Evolutionary conservation across 75 land plant species (phyloP), one percentile per base, ranked within the genome.

Genomic region (Cupressus sempervirens): DNA sequence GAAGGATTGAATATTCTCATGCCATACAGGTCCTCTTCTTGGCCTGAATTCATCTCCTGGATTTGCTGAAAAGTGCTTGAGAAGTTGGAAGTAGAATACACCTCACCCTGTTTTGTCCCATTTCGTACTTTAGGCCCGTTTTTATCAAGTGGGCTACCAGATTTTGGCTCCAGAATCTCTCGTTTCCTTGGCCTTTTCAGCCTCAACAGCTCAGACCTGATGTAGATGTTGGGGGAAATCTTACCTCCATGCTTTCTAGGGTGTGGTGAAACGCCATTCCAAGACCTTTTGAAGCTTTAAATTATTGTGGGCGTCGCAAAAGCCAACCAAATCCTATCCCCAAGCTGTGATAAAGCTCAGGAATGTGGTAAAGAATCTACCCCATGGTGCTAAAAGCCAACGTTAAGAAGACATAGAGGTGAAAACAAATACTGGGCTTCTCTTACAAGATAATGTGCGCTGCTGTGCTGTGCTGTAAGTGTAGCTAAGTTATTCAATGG

Each of bases 121-220:
- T 7, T 16, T 23, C 45, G n/a, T 76, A 38, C 11, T 20, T 40
- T 76, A 76, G 79, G 79, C 41, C 40, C 79, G 9, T 76, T 18
- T 40, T 76, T 40, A 76, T 76, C 41, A 40, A 76, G 79, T 76
- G 41, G 38, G 79, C 45, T 76, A 76, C 41, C 79, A 76, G 79
- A 76, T 18, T 38, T 40, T 62, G 79, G 79, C 79, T n/a, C 79
- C 43, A 40, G 79, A 76, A 76, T 76, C 79, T 76, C 79, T 62
- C 67, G 20, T 76, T 40, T 76, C 79, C 79, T 32, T 40, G 79
- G 26, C 41, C 40, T 76, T 23, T 40, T 5, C 18, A 23, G 79
- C 45, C 41, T 76, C 45, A 15, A 8, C 20, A 76, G 41, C 26
- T 40, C 41, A 76, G 38, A 76, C 38, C 79, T 76, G 79, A 76